Conservation (phyloP, 768 basidiomycete species). For the Suillus weaverae region DNA sequence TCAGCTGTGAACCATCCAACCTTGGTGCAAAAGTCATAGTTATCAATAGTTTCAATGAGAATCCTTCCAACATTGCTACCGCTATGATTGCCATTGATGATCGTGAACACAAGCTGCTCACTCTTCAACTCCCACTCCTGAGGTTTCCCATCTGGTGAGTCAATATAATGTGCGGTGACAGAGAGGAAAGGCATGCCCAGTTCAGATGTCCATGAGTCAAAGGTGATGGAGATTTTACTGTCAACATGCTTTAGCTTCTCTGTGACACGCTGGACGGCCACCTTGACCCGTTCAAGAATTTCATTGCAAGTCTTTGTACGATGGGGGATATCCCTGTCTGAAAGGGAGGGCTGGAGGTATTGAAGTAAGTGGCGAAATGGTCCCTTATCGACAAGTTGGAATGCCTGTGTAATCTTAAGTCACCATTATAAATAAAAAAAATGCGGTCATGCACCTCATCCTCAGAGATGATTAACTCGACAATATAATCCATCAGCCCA, state of each 20-base stretch:
- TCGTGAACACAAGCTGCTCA: constrained; percentile 14
- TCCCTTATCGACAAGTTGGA: constrained; percentile 1
- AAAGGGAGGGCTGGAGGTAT: not conserved
- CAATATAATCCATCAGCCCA: not conserved
- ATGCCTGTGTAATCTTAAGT: not conserved
- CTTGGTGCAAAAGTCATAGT: too few species aligned
- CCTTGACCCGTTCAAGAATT: not conserved
- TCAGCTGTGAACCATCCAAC: too few species aligned
- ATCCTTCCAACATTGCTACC: constrained; percentile 7
- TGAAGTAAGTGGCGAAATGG: not conserved
- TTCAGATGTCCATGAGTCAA: constrained; percentile 19
- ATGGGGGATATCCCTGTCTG: not conserved
- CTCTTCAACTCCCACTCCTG: constrained; percentile 4
- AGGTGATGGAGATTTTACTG: constrained; percentile 9
- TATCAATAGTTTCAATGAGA: not conserved
- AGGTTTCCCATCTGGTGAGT: too few species aligned
- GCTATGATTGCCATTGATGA: constrained; percentile 11
- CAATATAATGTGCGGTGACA: not conserved
- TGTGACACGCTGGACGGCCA: not conserved
- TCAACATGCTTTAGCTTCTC: not conserved
- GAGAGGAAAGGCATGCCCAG: constrained; percentile 16
- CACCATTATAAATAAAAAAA: not conserved
- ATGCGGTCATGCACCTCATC: not conserved
- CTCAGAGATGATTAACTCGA: not conserved
- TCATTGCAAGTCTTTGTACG: not conserved